phyloP scores from a whole-genome alignment of 768 basidiomycete species.

The Daedalea quercina region DNA sequence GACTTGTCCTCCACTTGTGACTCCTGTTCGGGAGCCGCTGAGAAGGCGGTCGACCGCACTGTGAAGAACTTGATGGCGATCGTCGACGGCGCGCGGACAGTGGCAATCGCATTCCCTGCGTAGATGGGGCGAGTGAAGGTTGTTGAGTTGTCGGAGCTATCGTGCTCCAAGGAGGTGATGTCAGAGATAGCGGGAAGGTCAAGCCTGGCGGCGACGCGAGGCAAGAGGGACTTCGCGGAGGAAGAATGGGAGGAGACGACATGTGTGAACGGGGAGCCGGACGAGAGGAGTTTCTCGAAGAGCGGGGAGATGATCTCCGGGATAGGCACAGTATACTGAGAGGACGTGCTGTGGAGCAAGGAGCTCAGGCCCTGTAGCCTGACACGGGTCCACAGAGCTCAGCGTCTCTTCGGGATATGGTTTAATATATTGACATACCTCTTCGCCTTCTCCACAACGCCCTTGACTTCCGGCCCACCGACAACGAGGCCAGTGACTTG shows the following conservation, averaged over 20 bases:
- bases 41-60: conserved; percentile 86
- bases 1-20: conserved; percentile 52
- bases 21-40: conserved; percentile 50
- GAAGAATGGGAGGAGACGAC: conserved; percentile 91
- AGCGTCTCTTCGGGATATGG: conserved; percentile 4
- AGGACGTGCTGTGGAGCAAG: conserved; percentile 63
- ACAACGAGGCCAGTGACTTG: conserved; percentile 75
- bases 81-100: conserved; percentile 72
- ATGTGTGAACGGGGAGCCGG: conserved; percentile 71
- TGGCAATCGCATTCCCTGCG: conserved; percentile 95
- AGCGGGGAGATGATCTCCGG: conserved; percentile 82
- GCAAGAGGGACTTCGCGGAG: conserved; percentile 86
- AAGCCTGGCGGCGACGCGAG: conserved; percentile 86
- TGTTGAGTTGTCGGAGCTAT: conserved; percentile 61
- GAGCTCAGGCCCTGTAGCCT: conserved; percentile 66
- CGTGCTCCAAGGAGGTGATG: conserved; percentile 76
- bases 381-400: background rate
- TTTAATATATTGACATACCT: conserved; percentile 43
- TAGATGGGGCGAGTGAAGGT: conserved; percentile 94
- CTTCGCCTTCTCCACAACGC: conserved; percentile 69
- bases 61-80: conserved; percentile 91
- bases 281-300: conserved; percentile 65
- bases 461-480: conserved; percentile 60
- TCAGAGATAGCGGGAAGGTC: conserved; percentile 90
- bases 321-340: conserved; percentile 59